Evolutionary conservation across 495 filamentous ascomycete genomes (phyloP).

Genomic region (Trichoderma reesei): DNA sequence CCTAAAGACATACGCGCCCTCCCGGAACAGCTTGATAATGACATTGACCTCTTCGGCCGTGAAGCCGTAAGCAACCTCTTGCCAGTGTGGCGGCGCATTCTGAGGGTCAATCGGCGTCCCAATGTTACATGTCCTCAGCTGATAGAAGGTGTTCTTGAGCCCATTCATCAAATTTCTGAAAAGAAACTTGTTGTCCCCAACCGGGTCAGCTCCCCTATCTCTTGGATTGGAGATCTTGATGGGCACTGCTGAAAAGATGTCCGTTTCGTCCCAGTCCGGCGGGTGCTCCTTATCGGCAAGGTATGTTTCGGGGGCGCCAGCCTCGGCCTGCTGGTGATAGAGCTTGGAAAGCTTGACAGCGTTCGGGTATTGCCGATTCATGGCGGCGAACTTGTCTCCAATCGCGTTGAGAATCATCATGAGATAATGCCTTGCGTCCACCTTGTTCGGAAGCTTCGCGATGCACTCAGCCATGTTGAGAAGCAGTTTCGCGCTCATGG

Average conservation of each 20-base stretch:
- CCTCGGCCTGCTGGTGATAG: constrained; percentile 54
- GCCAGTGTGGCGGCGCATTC: constrained; percentile 82
- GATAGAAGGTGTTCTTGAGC: constrained; percentile 92
- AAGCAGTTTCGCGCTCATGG: constrained; percentile 96
- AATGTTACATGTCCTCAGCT: constrained; percentile 78
- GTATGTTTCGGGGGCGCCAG: constrained; percentile 66
- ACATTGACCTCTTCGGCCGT: constrained; percentile 94
- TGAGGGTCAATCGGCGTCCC: constrained; percentile 58
- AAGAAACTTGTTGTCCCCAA: constrained; percentile 96
- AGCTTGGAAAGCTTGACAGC: constrained; percentile 81
- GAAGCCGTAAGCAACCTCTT: constrained; percentile 92
- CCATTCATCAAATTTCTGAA: constrained; percentile 99
- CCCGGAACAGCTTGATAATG: constrained; percentile 93
- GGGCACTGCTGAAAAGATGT: constrained; percentile 92
- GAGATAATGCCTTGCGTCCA: constrained; percentile 86
- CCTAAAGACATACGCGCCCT: constrained; percentile 89
- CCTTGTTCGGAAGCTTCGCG: constrained; percentile 79
- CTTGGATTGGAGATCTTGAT: constrained; percentile 92
- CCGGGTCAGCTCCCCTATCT: constrained; percentile 81
- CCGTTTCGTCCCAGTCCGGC: constrained; percentile 94
- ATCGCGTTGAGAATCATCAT: constrained; percentile 97
- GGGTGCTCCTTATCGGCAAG: constrained; percentile 68
- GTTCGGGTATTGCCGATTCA: constrained; percentile 93
- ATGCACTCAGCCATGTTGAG: constrained; percentile 98
- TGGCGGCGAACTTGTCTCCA: constrained; percentile 93